Evolutionary conservation across 2,329 filamentous ascomycete genomes (phyloP).

Genomic region (Nothophaeocryptopus gaeumannii): DNA sequence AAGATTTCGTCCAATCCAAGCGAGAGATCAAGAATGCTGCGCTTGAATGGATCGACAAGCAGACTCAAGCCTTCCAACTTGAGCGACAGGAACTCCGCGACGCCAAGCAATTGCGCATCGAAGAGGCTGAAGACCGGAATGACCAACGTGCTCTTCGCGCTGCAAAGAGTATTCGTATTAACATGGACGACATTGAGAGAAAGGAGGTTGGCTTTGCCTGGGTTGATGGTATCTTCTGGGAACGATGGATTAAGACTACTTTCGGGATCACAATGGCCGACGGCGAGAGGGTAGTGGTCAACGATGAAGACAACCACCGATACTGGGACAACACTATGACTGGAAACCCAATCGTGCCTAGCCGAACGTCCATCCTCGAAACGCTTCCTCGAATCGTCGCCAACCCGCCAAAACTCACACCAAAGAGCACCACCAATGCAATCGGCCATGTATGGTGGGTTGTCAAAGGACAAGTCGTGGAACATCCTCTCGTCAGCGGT

Average conservation of each 20-base stretch:
- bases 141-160: constrained; percentile 82
- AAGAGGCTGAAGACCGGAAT: constrained; percentile 90
- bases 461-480: constrained; percentile 40
- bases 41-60: constrained; percentile 96
- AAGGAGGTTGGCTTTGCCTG: constrained; percentile 94
- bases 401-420: constrained; percentile 66
- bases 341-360: constrained; percentile 84
- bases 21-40: constrained; percentile 94
- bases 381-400: constrained; percentile 71
- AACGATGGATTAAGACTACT: constrained; percentile 91
- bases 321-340: constrained; percentile 94
- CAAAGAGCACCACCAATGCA: constrained; percentile 73
- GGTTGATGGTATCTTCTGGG: constrained; percentile 97
- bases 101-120: constrained; percentile 89
- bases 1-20: constrained; percentile 74
- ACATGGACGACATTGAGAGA: constrained; percentile 80
- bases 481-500: constrained; percentile 47
- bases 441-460: constrained; percentile 66
- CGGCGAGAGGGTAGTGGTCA: constrained; percentile 91
- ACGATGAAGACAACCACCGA: constrained; percentile 89
- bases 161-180: constrained; percentile 87
- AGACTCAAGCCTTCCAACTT: constrained; percentile 84
- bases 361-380: constrained; percentile 85
- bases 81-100: constrained; percentile 91
- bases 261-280: constrained; percentile 87